These are phyloP conservation scores for Fusarium armeniacum DNA, from an alignment of 2,329 filamentous ascomycete genomes.

Conservation along the genomic window DNA sequence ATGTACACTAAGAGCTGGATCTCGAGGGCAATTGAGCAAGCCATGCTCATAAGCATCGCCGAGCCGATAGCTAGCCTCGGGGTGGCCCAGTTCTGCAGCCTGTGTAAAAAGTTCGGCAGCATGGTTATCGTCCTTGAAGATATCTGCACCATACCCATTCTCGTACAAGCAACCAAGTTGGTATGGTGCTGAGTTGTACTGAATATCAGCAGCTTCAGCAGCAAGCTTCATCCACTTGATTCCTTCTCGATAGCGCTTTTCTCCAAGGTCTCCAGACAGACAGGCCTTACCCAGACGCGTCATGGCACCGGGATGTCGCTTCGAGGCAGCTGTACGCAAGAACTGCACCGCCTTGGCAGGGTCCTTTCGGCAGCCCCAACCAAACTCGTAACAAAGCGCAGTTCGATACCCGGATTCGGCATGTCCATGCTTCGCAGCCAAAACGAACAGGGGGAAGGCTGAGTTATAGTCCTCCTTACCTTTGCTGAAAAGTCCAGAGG, in stretches of 20 bases:
- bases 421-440: slow-evolving; percentile 96
- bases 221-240: slow-evolving; percentile 97
- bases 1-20: slow-evolving; percentile 93
- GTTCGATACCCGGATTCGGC: slow-evolving; percentile 95
- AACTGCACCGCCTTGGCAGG: slow-evolving; percentile 94
- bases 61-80: slow-evolving; percentile 87
- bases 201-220: slow-evolving; percentile 86
- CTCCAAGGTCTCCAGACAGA: slow-evolving; percentile 88
- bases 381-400: slow-evolving; percentile 96
- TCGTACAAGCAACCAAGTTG: slow-evolving; percentile 91
- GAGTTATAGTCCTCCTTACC: slow-evolving; percentile 92
- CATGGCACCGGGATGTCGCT: slow-evolving; percentile 95
- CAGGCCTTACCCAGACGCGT: slow-evolving; percentile 92
- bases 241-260: slow-evolving; percentile 88
- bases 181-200: slow-evolving; percentile 94
- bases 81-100: slow-evolving; percentile 90
- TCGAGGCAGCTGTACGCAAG: slow-evolving; percentile 89
- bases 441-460: slow-evolving; percentile 91
- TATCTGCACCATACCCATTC: slow-evolving; percentile 91
- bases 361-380: slow-evolving; percentile 94
- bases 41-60: slow-evolving; percentile 99
- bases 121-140: slow-evolving; percentile 91
- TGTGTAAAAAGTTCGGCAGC: slow-evolving; percentile 95
- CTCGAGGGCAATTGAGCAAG: slow-evolving; percentile 85
- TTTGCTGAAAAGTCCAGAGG: slow-evolving; percentile 95